Base-by-base conservation (phyloP, 805 yeast genomes). In the Spathaspora arborariae region DNA sequence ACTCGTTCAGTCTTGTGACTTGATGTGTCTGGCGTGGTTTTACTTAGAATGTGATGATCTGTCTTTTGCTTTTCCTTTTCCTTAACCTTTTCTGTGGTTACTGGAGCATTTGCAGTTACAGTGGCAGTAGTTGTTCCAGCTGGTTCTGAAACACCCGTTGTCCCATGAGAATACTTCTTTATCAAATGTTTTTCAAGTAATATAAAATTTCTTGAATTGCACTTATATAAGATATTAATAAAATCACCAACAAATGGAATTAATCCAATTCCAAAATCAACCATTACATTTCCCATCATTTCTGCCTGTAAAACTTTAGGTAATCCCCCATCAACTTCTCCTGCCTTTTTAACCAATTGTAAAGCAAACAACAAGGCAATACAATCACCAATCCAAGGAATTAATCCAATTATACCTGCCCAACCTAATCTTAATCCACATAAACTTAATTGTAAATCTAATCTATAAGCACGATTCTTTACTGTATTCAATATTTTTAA, bases 161-260 rank as follows among this genome's bases (percentile, higher is more conserved):
- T 5, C 18, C 41, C 43, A 11, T 37, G 30, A 18, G 35, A 39
- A 42, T 68, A 60, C 53, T 66, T 67, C 36, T 66, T 62, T 40
- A 68, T 69, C 48, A 70, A 57, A 45, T 68, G 55, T 46, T 63
- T 57, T 51, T 70, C 74, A 45, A 70, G 53, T 30, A 84, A 54
- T 40, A 85, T 68, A 50, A 82, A 81, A 60, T 88, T 88, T 47
- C 96, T 71, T 20, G 88, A 82, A 57, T 85, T 86, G 39, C 90
- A 80, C 64, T 86, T 85, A 68, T 85, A 88, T 3, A 85, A 80
- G 16, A 88, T 80, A 52, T 79, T 80, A 18, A 84, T 70, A 26
- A 86, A 60, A 55, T 84, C 89, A 20, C 96, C 96, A 22, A 87
- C 80, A 26, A 88, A 55, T 1, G 96, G 96, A 37, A 87, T 80